phyloP scores from a whole-genome alignment of 176 grass and related monocot species.

The Triticum monococcum region DNA sequence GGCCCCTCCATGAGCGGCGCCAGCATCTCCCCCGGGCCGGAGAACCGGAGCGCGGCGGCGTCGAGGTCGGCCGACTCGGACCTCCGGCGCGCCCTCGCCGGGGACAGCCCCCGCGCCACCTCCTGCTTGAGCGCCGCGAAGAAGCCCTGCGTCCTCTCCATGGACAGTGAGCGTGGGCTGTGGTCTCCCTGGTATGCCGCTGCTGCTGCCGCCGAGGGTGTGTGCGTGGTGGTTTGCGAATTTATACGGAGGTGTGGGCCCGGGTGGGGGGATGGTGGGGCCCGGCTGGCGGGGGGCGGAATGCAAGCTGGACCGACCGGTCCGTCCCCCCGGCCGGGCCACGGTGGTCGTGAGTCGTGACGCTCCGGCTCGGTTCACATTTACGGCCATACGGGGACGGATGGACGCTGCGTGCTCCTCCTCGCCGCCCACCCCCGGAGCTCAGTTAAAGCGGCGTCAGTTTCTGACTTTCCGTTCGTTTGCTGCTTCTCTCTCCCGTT shows the following conservation, averaged over 20 bases:
- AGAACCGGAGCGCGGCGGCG: not conserved
- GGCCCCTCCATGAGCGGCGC: conserved; percentile 80
- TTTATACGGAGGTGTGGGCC: conserved; percentile 42
- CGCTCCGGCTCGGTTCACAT: no score
- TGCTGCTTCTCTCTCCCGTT: no score
- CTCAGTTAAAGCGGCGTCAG: not conserved
- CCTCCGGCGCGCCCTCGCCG: conserved; percentile 41
- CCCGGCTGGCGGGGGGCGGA: not conserved
- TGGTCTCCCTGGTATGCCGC: not conserved
- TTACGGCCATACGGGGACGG: not conserved
- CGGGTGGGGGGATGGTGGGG: not conserved
- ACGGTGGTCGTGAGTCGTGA: no score
- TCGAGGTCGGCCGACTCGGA: conserved; percentile 27
- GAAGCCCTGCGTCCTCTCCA: conserved; percentile 73
- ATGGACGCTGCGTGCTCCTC: not conserved
- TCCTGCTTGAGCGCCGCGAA: conserved; percentile 64
- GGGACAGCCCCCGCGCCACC: conserved; percentile 61
- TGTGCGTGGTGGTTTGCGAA: conserved; percentile 3
- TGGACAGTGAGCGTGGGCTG: not conserved
- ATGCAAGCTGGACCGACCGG: not conserved
- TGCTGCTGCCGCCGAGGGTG: not conserved
- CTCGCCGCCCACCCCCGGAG: no score
- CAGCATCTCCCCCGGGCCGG: conserved; percentile 43
- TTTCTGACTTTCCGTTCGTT: not conserved
- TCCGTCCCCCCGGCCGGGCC: no score